Conservation (phyloP, 1,284 basidiomycete genomes). For the Leccinum solheimii region DNA sequence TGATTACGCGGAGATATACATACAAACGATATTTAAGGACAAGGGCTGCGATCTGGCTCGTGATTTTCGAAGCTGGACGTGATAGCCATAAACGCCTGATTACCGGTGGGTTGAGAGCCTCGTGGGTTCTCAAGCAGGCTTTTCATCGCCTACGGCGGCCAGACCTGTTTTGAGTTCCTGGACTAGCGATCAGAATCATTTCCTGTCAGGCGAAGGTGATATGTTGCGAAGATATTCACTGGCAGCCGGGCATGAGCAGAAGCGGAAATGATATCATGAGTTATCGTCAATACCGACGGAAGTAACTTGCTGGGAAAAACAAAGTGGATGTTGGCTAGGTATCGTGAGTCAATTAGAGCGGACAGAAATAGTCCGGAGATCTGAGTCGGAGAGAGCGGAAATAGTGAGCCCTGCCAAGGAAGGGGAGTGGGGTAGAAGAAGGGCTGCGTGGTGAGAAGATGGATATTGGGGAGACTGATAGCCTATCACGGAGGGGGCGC, state of each 20-base stretch:
- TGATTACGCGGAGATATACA: background rate
- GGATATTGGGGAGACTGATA: constrained; percentile 1
- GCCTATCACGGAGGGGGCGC: constrained; percentile 9
- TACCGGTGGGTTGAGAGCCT: background rate
- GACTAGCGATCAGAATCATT: background rate
- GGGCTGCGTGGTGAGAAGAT: constrained; percentile 20
- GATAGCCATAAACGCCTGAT: constrained; percentile 2
- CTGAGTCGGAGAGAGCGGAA: constrained; percentile 15
- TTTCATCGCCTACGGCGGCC: constrained; percentile 12
- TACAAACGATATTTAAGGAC: background rate
- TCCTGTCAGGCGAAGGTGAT: background rate
- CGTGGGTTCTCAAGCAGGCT: constrained; percentile 10
- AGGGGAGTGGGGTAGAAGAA: constrained; percentile 13
- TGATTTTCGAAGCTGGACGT: constrained; percentile 19
- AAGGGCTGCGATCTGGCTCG: constrained; percentile 4
- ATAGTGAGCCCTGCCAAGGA: constrained; percentile 14
- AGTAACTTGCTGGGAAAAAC: background rate
- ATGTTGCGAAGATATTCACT: background rate
- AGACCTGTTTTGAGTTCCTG: constrained; percentile 1
- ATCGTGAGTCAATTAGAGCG: constrained; percentile 14
- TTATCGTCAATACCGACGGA: background rate
- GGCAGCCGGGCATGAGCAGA: background rate
- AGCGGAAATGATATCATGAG: background rate
- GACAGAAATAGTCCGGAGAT: constrained; percentile 17
- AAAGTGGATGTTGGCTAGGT: background rate